Base-by-base conservation (phyloP, 2,329 filamentous ascomycete genomes). In the Scleromitrula shiraiana region DNA sequence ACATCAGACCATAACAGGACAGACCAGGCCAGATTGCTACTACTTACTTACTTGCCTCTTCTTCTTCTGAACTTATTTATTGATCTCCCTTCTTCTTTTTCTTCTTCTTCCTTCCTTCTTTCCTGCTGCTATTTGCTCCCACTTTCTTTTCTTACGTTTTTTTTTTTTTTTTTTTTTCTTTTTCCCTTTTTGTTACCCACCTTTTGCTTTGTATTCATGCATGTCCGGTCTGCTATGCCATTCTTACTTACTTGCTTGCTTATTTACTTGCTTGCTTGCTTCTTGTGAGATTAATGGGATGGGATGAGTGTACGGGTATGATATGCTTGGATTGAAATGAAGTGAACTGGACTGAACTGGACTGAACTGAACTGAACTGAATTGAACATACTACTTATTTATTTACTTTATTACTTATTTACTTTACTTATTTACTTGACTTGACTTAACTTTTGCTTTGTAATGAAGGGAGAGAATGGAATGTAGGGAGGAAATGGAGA, bases 391-490 rank as follows among this genome's bases (percentile, higher is more conserved):
- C 7, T 29, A 29, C 26, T 29, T 7, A 29, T 33, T 33, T 33
- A n/a, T 32, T 32, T 32, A 14, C 5, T 32, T 33, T 17, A 15
- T 15, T 33, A 33, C 14, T 8, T 17, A 36, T 20, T 10, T 17
- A 36, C n/a, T 19, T 5, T 5, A 42, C 40, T 23, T 44, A 43
- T 10, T 7, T 33, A 32, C 26, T 26, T 29, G 23, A 35, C 19
- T 19, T 27, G 14, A 36, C 22, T 29, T 45, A 37, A 37, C 20
- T 37, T 45, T 45, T 45, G 42, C 42, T 38, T 38, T 45, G 42
- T 45, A 27, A 45, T 45, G 32, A 24, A 45, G 37, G 35, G 41
- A 38, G 20, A 38, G 24, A 35, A 32, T 43, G 41, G 29, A 43
- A 23, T n/a, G n/a, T n/a, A n/a, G n/a, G n/a, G n/a, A n/a, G n/a